phyloP scores from a whole-genome alignment of 2,329 filamentous ascomycete genomes.

The Graphiopsis chlorocephala region DNA sequence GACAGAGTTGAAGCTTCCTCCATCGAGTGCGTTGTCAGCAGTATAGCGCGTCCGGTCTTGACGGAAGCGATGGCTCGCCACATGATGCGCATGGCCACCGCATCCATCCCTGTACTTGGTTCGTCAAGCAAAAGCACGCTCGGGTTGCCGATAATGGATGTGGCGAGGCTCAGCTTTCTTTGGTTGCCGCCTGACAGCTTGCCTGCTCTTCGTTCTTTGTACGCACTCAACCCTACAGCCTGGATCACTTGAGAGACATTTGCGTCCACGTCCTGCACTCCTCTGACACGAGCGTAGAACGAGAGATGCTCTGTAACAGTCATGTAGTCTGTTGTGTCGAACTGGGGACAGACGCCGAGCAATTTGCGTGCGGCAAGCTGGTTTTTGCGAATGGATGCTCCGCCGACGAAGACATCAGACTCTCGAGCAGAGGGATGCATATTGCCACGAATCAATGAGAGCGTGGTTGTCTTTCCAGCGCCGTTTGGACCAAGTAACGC shows the following conservation, averaged over 20 bases:
- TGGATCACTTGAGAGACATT: slow-evolving; percentile 72
- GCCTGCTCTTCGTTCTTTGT: slow-evolving; percentile 68
- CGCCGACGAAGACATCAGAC: slow-evolving; percentile 77
- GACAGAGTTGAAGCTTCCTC: slow-evolving; percentile 88
- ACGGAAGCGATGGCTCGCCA: slow-evolving; percentile 76
- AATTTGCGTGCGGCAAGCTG: slow-evolving; percentile 68
- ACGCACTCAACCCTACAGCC: slow-evolving; percentile 71
- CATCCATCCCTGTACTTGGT: slow-evolving; percentile 80
- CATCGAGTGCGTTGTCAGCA: slow-evolving; percentile 92
- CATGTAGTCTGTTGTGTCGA: slow-evolving; percentile 71
- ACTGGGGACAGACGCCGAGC: slow-evolving; percentile 80
- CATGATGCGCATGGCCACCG: slow-evolving; percentile 82
- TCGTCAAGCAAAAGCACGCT: slow-evolving; percentile 82
- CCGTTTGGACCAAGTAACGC: slow-evolving; percentile 85
- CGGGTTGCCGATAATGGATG: slow-evolving; percentile 86
- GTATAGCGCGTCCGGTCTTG: slow-evolving; percentile 69
- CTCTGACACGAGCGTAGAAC: slow-evolving; percentile 81
- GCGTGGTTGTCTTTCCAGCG: slow-evolving; percentile 84
- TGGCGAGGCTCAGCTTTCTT: slow-evolving; percentile 78
- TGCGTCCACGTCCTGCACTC: slow-evolving; percentile 67
- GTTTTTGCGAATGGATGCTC: slow-evolving; percentile 66
- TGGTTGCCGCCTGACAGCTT: slow-evolving; percentile 85
- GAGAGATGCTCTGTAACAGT: slow-evolving; percentile 78
- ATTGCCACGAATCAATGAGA: slow-evolving; percentile 81
- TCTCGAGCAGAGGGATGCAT: slow-evolving; percentile 65